Percentiles rank a stretch among this genome's conserved stretches.
Evolutionary conservation across 371 early-diverging fungal species (phyloP).

Genomic region (Mortierella sp.): DNA sequence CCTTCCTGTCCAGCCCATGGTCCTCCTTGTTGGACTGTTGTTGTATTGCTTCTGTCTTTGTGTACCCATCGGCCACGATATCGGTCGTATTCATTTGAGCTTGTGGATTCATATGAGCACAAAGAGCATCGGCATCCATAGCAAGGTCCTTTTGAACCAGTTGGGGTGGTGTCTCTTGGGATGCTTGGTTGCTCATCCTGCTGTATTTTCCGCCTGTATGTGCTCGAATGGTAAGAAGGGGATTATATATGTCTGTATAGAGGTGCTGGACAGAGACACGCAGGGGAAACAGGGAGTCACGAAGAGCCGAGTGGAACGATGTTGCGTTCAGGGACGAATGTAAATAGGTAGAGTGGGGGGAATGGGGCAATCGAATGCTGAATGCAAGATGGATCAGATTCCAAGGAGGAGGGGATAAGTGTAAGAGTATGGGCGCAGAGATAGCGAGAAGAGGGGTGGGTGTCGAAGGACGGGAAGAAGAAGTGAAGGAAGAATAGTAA

Average conservation of each 20-base stretch:
- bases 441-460: not conserved
- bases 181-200: too few relatives aligned
- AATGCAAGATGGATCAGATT: not conserved
- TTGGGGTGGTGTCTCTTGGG: too few relatives aligned
- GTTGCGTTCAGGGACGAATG: too few relatives aligned
- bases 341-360: not conserved
- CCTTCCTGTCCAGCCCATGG: too few relatives aligned
- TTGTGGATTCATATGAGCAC: not conserved
- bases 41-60: constrained; percentile 6
- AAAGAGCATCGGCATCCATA: not conserved
- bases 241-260: too few relatives aligned
- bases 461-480: not conserved
- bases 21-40: not conserved
- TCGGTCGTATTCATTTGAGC: not conserved
- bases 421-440: not conserved
- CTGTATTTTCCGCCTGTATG: too few relatives aligned
- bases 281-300: too few relatives aligned
- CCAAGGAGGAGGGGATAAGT: not conserved
- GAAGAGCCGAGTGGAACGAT: too few relatives aligned
- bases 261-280: too few relatives aligned
- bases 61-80: not conserved
- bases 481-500: not conserved
- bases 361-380: not conserved
- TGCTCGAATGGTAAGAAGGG: too few relatives aligned
- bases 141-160: too few relatives aligned